Base-by-base conservation (phyloP, 164 flowering plant species). In the Aristolochia californica region DNA sequence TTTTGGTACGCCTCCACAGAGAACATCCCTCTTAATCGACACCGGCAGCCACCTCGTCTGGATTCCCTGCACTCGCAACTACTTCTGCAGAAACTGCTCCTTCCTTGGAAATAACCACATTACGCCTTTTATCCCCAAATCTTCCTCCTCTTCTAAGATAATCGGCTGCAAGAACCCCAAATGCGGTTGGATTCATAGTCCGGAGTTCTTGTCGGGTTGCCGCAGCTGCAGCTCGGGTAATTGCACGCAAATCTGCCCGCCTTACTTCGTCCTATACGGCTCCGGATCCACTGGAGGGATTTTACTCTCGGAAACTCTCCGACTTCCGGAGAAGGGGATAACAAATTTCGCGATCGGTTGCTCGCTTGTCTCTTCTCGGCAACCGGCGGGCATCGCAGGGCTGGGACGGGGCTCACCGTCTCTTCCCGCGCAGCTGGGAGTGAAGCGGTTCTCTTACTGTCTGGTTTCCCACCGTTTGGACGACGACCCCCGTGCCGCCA, bases 1-100 rank as follows among this genome's bases (percentile, higher is more conserved):
- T 44, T 75, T 83, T 50, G 90, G 90, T 5, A 81, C 84, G 15
- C 90, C 90, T 1, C 78, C 86, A 1, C 90, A 81, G 47, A 50
- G 74, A n/a, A 64, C 74, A 27, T 66, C 81, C 2, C 62, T 83
- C 15, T 15, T 83, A 44, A 27, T 83, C 69, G 86, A 83, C 61
- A 83, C 90, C 1, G 85, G 81, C 2, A 79, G 81, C 58, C 68
- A 68, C 48, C 71, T 81, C 5, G 77, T 77, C 3, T 83, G 89
- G 89, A 68, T 81, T 64, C 89, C 85, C 13, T 83, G 89, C 49
- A 81, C 89, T 22, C 59, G 63, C 20, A 60, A 57, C 26, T 83
- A 81, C 58, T 17, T 55, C 45, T 83, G 89, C 71, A 59, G 43
- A 15, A 70, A 77, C 63, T 83, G 89, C 53, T 56, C 76, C 14